These are phyloP conservation scores for Penicillium sp. DNA, from an alignment of 2,329 filamentous ascomycete species.

Conservation along the genomic window DNA sequence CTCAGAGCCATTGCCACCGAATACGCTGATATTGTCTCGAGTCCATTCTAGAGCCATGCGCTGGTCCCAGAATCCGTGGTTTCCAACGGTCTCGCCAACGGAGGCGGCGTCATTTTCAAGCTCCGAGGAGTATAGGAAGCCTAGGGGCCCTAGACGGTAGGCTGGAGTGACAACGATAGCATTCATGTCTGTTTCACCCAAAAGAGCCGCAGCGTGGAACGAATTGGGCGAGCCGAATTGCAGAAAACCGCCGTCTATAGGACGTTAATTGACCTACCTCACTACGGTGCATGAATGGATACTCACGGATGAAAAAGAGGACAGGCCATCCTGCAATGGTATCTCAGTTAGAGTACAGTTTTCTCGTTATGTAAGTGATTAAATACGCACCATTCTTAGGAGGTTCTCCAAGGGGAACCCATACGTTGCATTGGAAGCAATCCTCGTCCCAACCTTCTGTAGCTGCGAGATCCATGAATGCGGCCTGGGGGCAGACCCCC, in stretches of 20 bases:
- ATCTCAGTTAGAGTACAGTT: not conserved
- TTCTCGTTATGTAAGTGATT: not conserved
- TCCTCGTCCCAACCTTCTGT: conserved; percentile 54
- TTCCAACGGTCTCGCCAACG: conserved; percentile 47
- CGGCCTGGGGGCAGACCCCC: conserved; percentile 58
- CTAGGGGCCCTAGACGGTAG: conserved; percentile 62
- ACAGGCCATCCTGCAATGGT: conserved; percentile 58
- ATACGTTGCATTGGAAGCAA: conserved; percentile 62
- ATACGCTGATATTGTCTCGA: conserved; percentile 55
- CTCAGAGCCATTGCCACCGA: conserved; percentile 56
- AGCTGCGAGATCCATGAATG: conserved; percentile 33
- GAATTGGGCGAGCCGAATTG: conserved; percentile 60
- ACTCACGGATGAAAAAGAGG: conserved; percentile 61
- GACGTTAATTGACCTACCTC: not conserved
- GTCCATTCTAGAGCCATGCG: conserved; percentile 62
- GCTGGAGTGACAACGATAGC: conserved; percentile 60
- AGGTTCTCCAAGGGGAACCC: conserved; percentile 55
- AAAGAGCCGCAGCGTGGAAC: conserved; percentile 50
- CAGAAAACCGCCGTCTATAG: conserved; percentile 58
- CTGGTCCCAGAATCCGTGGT: conserved; percentile 64
- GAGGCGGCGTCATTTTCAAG: conserved; percentile 48
- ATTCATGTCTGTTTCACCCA: conserved; percentile 55
- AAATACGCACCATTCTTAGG: conserved; percentile 40
- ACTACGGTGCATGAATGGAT: not conserved
- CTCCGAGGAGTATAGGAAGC: conserved; percentile 59